Evolutionary conservation across 2,329 filamentous ascomycete genomes (phyloP).

Genomic region (Monosporascus sp.): DNA sequence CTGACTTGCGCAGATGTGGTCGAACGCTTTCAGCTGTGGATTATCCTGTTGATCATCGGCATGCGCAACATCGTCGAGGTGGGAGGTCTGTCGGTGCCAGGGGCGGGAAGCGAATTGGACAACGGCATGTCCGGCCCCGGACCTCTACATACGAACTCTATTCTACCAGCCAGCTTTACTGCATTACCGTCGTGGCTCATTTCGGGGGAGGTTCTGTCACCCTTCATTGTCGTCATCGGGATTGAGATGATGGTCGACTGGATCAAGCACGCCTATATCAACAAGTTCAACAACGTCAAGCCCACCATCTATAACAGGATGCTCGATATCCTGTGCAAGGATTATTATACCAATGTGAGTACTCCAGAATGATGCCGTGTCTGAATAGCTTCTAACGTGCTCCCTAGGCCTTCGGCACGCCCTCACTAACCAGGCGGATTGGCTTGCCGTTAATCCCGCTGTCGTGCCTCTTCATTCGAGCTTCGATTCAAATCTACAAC

Average conservation of each 20-base stretch:
- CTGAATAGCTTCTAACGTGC: slow-evolving; percentile 8
- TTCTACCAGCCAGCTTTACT: slow-evolving; percentile 86
- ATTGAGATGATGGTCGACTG: slow-evolving; percentile 97
- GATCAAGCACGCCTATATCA: slow-evolving; percentile 96
- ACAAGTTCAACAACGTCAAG: slow-evolving; percentile 97
- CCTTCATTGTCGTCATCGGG: slow-evolving; percentile 88
- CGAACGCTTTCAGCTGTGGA: slow-evolving; percentile 93
- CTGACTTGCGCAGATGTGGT: slow-evolving; percentile 95
- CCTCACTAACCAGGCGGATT: slow-evolving; percentile 82
- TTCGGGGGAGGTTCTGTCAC: slow-evolving; percentile 82
- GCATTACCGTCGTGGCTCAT: slow-evolving; percentile 73
- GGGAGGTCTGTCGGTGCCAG: slow-evolving; percentile 67
- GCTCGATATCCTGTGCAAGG: slow-evolving; percentile 89
- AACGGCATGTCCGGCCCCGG: slow-evolving; percentile 47
- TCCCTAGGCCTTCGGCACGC: slow-evolving; percentile 74
- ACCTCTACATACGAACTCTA: slow-evolving; percentile 63
- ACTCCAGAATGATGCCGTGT: not conserved
- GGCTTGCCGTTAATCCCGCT: slow-evolving; percentile 89
- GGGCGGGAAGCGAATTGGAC: slow-evolving; percentile 44
- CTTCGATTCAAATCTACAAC: slow-evolving; percentile 92
- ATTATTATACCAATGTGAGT: slow-evolving; percentile 89
- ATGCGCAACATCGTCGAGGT: slow-evolving; percentile 96
- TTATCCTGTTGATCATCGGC: slow-evolving; percentile 95
- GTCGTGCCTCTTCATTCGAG: slow-evolving; percentile 90
- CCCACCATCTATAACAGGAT: slow-evolving; percentile 85